These are phyloP conservation scores for Phalaenopsis equestris DNA, from an alignment of 106 monocot species.

Conservation along the genomic window DNA sequence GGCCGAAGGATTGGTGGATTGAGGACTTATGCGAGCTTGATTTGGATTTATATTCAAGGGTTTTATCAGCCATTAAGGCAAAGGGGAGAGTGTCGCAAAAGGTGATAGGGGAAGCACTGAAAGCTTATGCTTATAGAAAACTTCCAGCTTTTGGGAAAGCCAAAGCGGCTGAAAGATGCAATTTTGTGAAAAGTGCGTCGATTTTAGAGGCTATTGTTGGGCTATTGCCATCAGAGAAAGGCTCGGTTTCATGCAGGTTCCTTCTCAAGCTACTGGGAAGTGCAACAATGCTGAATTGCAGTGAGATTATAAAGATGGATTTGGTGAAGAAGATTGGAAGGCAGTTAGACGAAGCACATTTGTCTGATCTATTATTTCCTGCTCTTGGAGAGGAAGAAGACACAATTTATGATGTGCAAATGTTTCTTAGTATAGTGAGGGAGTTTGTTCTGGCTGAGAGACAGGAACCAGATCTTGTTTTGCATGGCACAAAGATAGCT, in stretches of 20 bases:
- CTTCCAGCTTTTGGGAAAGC: slow-evolving; percentile 24
- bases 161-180: neutral
- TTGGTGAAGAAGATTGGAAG: slow-evolving; percentile 24
- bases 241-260: slow-evolving; percentile 32
- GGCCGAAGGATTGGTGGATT: slow-evolving; percentile 40
- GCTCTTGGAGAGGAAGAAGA: slow-evolving; percentile 6
- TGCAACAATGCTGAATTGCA: slow-evolving; percentile 21
- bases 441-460: slow-evolving; percentile 28
- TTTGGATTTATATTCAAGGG: slow-evolving; percentile 15
- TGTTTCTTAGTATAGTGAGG: slow-evolving; percentile 20
- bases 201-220: slow-evolving; percentile 30
- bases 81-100: slow-evolving; percentile 10
- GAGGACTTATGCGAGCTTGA: slow-evolving; percentile 39
- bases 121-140: slow-evolving; percentile 24
- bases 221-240: slow-evolving; percentile 24
- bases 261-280: slow-evolving; percentile 19
- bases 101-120: slow-evolving; percentile 32
- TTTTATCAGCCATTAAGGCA: slow-evolving; percentile 18
- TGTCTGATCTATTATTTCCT: slow-evolving; percentile 22
- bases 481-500: slow-evolving; percentile 11
- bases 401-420: slow-evolving; percentile 14
- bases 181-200: slow-evolving; percentile 9
- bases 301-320: slow-evolving; percentile 16
- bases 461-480: slow-evolving; percentile 9
- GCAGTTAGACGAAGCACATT: slow-evolving; percentile 23